Evolutionary conservation across 2,329 filamentous ascomycete species (phyloP).

Genomic region (Aureobasidium sp.): DNA sequence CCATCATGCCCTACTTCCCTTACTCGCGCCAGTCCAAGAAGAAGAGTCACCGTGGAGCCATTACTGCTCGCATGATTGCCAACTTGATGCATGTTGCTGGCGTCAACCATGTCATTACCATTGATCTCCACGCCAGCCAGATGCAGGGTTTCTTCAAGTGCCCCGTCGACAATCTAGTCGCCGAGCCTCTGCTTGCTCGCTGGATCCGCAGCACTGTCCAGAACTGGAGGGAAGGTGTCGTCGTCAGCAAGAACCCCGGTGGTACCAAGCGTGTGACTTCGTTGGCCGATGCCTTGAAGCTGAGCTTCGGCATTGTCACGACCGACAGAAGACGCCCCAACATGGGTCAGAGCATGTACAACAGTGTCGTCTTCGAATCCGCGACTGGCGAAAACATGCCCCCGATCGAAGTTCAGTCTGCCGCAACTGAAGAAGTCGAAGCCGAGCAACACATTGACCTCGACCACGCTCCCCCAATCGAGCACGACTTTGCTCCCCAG

Average conservation of each 20-base stretch:
- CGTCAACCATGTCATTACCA: slow-evolving; percentile 94
- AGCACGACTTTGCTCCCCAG: slow-evolving; percentile 25
- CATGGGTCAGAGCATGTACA: slow-evolving; percentile 55
- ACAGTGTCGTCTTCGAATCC: slow-evolving; percentile 65
- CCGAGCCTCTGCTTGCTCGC: slow-evolving; percentile 87
- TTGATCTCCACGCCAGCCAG: slow-evolving; percentile 86
- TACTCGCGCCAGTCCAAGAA: slow-evolving; percentile 99
- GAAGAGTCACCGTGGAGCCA: slow-evolving; percentile 92
- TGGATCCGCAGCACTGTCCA: slow-evolving; percentile 90
- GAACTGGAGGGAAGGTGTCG: slow-evolving; percentile 84
- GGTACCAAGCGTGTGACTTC: slow-evolving; percentile 97
- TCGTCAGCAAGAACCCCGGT: slow-evolving; percentile 96
- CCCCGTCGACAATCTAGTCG: slow-evolving; percentile 93
- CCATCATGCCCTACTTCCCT: slow-evolving; percentile 91
- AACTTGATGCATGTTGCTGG: slow-evolving; percentile 90
- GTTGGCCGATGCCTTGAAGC: slow-evolving; percentile 86
- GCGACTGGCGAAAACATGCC: slow-evolving; percentile 21
- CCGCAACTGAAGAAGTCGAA: slow-evolving; percentile 22
- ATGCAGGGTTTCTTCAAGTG: slow-evolving; percentile 99
- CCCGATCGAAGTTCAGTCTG: slow-evolving; percentile 17
- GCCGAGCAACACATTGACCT: slow-evolving; percentile 26
- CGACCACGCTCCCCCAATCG: slow-evolving; percentile 18
- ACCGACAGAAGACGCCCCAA: slow-evolving; percentile 58
- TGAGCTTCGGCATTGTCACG: slow-evolving; percentile 95
- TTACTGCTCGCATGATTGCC: slow-evolving; percentile 93